Percentiles rank a stretch among this genome's conserved stretches.
Evolutionary conservation across 805 yeast species (phyloP).

Genomic region (Kodamaea sagamina): DNA sequence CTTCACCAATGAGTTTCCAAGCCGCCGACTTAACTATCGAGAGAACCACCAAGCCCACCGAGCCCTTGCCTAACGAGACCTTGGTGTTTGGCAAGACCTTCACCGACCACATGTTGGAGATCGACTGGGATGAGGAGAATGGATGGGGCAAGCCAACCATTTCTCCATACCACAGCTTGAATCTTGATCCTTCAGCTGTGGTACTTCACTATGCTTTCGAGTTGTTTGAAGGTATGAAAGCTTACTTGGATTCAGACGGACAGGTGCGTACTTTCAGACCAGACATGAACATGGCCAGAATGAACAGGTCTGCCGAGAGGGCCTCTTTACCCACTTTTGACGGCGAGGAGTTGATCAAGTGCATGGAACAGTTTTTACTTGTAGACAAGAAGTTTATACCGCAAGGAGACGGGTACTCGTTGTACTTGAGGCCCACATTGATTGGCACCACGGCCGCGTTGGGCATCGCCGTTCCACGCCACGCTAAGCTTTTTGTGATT

Average conservation of each 20-base stretch:
- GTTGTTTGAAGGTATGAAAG: conserved; percentile 35
- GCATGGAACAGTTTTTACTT: conserved; percentile 24
- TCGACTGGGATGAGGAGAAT: conserved; percentile 29
- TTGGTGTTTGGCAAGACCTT: conserved; percentile 30
- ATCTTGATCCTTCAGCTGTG: conserved; percentile 27
- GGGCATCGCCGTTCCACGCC: conserved; percentile 28
- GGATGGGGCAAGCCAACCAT: conserved; percentile 33
- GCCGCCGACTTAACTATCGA: conserved; percentile 25
- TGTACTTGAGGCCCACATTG: conserved; percentile 32
- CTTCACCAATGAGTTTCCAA: conserved; percentile 18
- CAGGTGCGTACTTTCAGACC: conserved; percentile 29
- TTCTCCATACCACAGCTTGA: conserved; percentile 29
- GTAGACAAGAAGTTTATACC: conserved; percentile 29
- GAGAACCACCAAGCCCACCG: conserved; percentile 25
- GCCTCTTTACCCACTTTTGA: conserved; percentile 31
- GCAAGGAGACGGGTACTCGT: conserved; percentile 28
- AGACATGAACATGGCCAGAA: conserved; percentile 29
- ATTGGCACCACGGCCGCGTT: conserved; percentile 28
- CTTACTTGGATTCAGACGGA: conserved; percentile 26
- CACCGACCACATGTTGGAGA: conserved; percentile 33
- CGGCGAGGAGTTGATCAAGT: conserved; percentile 28
- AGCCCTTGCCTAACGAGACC: conserved; percentile 25
- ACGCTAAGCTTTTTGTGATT: conserved; percentile 27
- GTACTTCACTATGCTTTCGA: conserved; percentile 34
- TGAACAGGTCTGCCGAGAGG: conserved; percentile 29